Evolutionary conservation across 768 basidiomycete genomes (phyloP), one percentile per base, ranked within the genome.

Genomic region (Epithele typhae): DNA sequence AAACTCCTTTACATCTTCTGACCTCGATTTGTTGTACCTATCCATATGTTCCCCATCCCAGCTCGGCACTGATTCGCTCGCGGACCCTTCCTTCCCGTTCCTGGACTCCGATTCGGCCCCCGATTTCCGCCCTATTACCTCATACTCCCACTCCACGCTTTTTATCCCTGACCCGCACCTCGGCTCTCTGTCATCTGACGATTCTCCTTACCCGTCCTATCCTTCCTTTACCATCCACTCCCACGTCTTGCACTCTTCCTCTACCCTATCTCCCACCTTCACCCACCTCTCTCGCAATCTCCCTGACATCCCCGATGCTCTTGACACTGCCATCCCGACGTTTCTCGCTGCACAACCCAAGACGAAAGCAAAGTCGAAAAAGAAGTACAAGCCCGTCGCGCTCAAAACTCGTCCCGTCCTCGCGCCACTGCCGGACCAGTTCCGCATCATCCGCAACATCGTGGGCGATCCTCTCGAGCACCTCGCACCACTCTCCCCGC

Each of bases 371-470:
- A 12, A 17, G 5, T 14, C 40, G 12, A 49, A 49, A 30, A 49
- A 49, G 25, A 53, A 53, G 32, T 62, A 62, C 46, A 62, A 62
- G 40, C 50, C 52, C 4, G 61, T 59, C 34, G 41, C 52, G 2
- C 44, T 47, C 8, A 55, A 56, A 15, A 43, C 52, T 0, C 42
- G 45, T 11, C 61, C 58, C 0, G 51, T 59, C 17, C 49, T 49
- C 24, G 54, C 51, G 0, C 38, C 50, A 2, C 22, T 58, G 5
- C 56, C 60, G 2, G 47, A 56, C 25, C 37, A 60, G 33, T 58
- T 43, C 19, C 47, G 49, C 14, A 47, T 56, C 12, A 14, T 41
- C 5, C 36, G 54, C 2, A 19, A 51, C 2, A 44, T 48, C 38
- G 40, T 40, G 3, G 46, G 37, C 12, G 48, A 59, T 33, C 56